Percentiles rank a stretch among this genome's conserved stretches.
Conservation (phyloP, 495 filamentous ascomycete genomes). For the Parachaetomium inaequale region DNA sequence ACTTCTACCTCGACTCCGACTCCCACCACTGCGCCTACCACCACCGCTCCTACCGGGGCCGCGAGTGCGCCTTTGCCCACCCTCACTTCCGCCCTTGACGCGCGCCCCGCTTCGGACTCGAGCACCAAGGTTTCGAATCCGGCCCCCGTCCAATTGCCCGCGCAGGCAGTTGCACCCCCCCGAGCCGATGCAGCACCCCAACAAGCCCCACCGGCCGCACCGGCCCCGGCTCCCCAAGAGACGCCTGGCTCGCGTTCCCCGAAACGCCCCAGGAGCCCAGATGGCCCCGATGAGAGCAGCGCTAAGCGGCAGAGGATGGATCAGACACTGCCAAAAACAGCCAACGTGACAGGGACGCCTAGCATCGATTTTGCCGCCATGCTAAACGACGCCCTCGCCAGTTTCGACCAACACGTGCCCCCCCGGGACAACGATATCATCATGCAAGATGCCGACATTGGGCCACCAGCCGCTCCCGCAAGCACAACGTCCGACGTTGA, state of each 20-base stretch:
- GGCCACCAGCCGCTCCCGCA: not conserved
- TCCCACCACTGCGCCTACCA: not conserved
- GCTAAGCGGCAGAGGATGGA: conserved; percentile 40
- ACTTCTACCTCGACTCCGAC: not conserved
- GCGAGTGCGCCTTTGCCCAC: not conserved
- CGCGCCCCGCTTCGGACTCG: not conserved
- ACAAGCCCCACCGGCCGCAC: not conserved
- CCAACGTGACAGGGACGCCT: conserved; percentile 4
- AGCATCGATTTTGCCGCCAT: conserved; percentile 27
- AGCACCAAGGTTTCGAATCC: not conserved
- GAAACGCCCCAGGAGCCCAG: conserved; percentile 38
- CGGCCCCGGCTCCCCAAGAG: not conserved
- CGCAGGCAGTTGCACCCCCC: not conserved
- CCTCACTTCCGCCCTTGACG: not conserved
- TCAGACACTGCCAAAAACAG: conserved; percentile 8
- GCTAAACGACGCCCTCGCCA: conserved; percentile 28
- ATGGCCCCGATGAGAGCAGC: conserved; percentile 23
- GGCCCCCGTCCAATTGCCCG: not conserved
- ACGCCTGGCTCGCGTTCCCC: not conserved
- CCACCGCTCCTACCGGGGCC: not conserved
- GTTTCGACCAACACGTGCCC: conserved; percentile 19
- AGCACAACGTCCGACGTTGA: conserved; percentile 19
- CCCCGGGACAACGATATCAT: not conserved
- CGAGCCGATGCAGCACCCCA: not conserved
- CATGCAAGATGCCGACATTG: conserved; percentile 27